A percentile compares a stretch with the other conserved stretches of the same genome.
Evolutionary conservation across 2,329 filamentous ascomycete species (phyloP).

Genomic region (Fusarium neocosmosporiellum): DNA sequence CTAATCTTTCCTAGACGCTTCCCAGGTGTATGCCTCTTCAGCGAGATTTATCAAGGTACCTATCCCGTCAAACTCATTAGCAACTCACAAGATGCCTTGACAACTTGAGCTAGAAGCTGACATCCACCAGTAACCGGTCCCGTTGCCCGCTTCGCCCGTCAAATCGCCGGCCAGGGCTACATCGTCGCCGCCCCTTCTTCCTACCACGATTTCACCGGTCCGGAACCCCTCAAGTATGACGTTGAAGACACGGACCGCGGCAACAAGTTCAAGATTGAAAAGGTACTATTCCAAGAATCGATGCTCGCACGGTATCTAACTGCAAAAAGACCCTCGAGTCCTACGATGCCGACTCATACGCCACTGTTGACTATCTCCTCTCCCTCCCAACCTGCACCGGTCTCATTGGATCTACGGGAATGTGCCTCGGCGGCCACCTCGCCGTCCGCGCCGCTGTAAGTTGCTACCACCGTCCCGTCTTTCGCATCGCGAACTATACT

Average conservation of each 20-base stretch:
- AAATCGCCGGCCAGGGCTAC: slow-evolving; percentile 93
- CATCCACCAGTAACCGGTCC: slow-evolving; percentile 80
- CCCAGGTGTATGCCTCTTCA: slow-evolving; percentile 88
- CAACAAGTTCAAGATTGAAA: slow-evolving; percentile 86
- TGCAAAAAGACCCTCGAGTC: slow-evolving; percentile 79
- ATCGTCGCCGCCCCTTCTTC: slow-evolving; percentile 91
- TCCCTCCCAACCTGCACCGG: slow-evolving; percentile 83
- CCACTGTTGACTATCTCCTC: slow-evolving; percentile 77
- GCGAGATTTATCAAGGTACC: slow-evolving; percentile 96
- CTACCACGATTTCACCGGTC: slow-evolving; percentile 93
- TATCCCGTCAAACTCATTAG: slow-evolving; percentile 9
- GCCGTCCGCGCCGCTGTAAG: slow-evolving; percentile 69
- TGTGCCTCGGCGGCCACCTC: slow-evolving; percentile 94
- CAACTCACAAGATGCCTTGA: not conserved
- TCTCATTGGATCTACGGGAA: slow-evolving; percentile 81
- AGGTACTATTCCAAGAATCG: slow-evolving; percentile 59
- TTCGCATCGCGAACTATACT: not conserved
- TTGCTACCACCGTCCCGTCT: slow-evolving; percentile 5
- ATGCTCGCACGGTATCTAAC: not conserved
- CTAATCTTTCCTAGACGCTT: slow-evolving; percentile 65
- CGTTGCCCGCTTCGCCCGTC: slow-evolving; percentile 87
- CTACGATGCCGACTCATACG: slow-evolving; percentile 83
- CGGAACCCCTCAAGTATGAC: slow-evolving; percentile 86
- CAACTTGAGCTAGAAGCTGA: not conserved
- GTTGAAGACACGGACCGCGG: slow-evolving; percentile 87